Base-by-base conservation (phyloP, 2,329 filamentous ascomycete genomes). In the Fusarium ramigenum region DNA sequence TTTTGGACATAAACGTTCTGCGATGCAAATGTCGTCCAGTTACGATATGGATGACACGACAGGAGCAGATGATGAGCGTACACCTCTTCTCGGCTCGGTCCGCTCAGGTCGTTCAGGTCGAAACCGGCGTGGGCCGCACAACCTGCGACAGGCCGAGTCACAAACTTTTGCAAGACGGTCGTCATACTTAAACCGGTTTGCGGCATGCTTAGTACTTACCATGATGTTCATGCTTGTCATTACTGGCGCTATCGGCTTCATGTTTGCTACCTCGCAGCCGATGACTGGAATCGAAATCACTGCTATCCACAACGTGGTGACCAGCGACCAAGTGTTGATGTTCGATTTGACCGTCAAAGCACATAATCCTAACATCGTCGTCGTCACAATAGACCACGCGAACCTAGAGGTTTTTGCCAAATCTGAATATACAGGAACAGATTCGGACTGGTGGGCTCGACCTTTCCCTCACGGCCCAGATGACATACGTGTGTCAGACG, bases 371-470 rank as follows among this genome's bases (percentile, higher is more conserved):
- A 99, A 98, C 76, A 91, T 98, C 44, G 93, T 98, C 43, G 91
- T 94, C 4, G 93, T 99, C 46, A 93, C 93, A 5, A 90, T 99
- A 42, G 91, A 93, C 72, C 91, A 95, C 52, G 92, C 97, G 79
- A 95, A 98, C 80, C 87, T 98, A 64, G 95, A 97, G 78, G 89
- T 99, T 37, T 98, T 98, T 82, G 96, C 96, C 36, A 97, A 97
- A 82, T 98, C 95, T 67, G 94, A 93, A 68, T 93, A 96, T 79
- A 93, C 96, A 18, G 93, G 93, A n/a, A 88, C 87, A 12, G 89
- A 91, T 76, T 88, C 85, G 32, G 87, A 90, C 78, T 90, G 89
- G 88, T 88, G 88, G 87, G 84, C 85, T 25, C 79, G 79, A 42
- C 79, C 78, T n/a, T 61, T 70, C 46, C 70, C 70, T 21, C 72